These are phyloP conservation scores for Monosporascus sp. DNA, from an alignment of 2,329 filamentous ascomycete genomes.

Conservation along the genomic window DNA sequence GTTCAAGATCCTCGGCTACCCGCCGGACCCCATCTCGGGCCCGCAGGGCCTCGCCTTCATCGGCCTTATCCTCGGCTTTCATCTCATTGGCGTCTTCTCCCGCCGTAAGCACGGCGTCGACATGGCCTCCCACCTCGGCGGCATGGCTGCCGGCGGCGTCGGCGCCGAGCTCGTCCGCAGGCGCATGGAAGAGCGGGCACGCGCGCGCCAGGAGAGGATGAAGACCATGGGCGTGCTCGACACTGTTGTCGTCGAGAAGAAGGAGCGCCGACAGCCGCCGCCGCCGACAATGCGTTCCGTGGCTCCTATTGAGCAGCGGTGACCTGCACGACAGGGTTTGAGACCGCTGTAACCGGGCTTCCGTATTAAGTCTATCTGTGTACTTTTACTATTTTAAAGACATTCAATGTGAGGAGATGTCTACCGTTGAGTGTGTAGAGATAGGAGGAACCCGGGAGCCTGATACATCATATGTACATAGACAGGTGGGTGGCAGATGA, in stretches of 20 bases:
- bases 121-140: constrained; percentile 47
- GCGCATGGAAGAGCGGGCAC: constrained; percentile 21
- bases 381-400: too few species aligned
- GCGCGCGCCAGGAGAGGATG: constrained; percentile 17
- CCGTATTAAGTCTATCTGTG: too few species aligned
- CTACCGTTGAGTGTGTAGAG: too few species aligned
- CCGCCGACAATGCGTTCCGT: not conserved
- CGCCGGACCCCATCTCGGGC: constrained; percentile 45
- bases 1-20: constrained; percentile 52
- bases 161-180: constrained; percentile 32
- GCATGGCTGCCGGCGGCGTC: constrained; percentile 41
- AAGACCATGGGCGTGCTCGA: constrained; percentile 17
- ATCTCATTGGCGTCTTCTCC: constrained; percentile 42
- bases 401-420: too few species aligned
- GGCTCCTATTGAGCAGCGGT: not conserved
- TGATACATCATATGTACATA: too few species aligned
- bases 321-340: too few species aligned
- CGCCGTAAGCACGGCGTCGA: constrained; percentile 39
- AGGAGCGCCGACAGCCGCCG: constrained; percentile 2
- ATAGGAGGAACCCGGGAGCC: too few species aligned
- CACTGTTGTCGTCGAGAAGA: constrained; percentile 8
- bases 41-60: constrained; percentile 51
- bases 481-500: too few species aligned
- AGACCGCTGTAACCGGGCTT: too few species aligned
- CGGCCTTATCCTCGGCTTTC: constrained; percentile 43